Evolutionary conservation across 192 early-diverging fungal species (phyloP), one percentile per base, ranked within the genome.

Genomic region (Rhizophlyctis rosea): DNA sequence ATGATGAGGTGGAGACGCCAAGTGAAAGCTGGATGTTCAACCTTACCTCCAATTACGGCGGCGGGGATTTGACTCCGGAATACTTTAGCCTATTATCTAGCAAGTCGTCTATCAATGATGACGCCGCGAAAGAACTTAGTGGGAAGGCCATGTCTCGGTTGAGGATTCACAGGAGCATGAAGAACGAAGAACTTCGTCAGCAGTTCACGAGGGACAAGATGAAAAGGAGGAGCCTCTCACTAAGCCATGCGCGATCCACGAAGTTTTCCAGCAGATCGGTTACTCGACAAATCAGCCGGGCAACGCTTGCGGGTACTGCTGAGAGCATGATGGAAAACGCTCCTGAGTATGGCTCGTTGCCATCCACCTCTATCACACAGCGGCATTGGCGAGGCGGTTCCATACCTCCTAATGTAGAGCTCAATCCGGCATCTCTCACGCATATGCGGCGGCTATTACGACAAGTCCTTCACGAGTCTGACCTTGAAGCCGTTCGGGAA

Each of bases 381-480:
- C 39, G 72, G 61, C 29, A 55, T 63, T 56, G 62, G 73, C 48
- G 62, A 34, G 60, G 69, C 47, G 33, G 73, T 68, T 65, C 74
- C 68, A 48, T 27, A 14, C 39, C 54, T 36, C 57, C 69, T 57
- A 53, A 60, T 58, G 57, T 64, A 31, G 69, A 71, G 70, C 74
- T 91, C 11, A 90, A 87, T 67, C 66, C 70, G 0, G 81, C 76
- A 34, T 89, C 90, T 3, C 64, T 83, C 4, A 64, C 76, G 31
- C 93, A 96, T 50, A 73, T 91, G 72, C 78, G 75, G 1, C 71
- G 64, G 24, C 77, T 94, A 29, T 74, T 93, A 16, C 71, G 83
- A 4, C 90, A 95, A 74, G 73, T 89, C 4, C 73, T 92, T 52
- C 73, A 68, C 9, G 87, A 90, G 52, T 82, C 82, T 34, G 76